A percentile compares a stretch with the other conserved stretches of the same genome.
These are phyloP conservation scores for Scutellaria baicalensis DNA, from an alignment of 257 asterid species.

Conservation along the genomic window DNA sequence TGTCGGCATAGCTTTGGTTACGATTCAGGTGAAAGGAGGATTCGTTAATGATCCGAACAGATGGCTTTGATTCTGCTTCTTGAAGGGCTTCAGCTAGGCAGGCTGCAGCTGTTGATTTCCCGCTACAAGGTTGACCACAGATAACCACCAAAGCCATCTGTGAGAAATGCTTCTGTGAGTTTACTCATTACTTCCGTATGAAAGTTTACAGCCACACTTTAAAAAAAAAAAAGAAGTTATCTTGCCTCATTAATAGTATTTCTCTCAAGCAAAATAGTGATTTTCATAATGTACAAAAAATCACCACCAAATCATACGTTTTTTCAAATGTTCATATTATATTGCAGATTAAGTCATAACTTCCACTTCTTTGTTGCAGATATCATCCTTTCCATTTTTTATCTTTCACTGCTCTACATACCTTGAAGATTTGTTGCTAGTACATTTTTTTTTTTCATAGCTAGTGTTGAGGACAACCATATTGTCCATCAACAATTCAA, in stretches of 20 bases:
- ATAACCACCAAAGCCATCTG: slow-evolving; percentile 96
- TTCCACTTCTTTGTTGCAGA: neutral
- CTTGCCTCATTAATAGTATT: neutral
- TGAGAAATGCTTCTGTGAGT: neutral
- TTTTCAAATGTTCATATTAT: neutral
- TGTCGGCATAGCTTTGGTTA: slow-evolving; percentile 70
- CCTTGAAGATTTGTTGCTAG: too few relatives aligned
- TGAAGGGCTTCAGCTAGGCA: slow-evolving; percentile 73
- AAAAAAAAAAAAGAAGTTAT: neutral
- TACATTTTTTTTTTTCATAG: neutral
- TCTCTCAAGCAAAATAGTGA: neutral
- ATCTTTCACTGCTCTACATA: too few relatives aligned
- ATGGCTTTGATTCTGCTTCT: slow-evolving; percentile 58
- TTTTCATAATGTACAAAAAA: neutral
- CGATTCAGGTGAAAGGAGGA: slow-evolving; percentile 82
- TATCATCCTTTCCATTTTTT: neutral
- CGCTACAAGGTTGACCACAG: slow-evolving; percentile 97
- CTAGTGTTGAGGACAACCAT: neutral
- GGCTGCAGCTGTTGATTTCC: slow-evolving; percentile 76
- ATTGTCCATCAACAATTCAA: neutral
- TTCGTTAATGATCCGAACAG: slow-evolving; percentile 65
- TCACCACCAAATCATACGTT: neutral
- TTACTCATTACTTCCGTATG: neutral
- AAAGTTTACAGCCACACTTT: neutral
- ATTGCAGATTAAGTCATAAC: neutral